Conservation (phyloP, 2,329 filamentous ascomycete species). For the Aspergillus pseudonomiae region DNA sequence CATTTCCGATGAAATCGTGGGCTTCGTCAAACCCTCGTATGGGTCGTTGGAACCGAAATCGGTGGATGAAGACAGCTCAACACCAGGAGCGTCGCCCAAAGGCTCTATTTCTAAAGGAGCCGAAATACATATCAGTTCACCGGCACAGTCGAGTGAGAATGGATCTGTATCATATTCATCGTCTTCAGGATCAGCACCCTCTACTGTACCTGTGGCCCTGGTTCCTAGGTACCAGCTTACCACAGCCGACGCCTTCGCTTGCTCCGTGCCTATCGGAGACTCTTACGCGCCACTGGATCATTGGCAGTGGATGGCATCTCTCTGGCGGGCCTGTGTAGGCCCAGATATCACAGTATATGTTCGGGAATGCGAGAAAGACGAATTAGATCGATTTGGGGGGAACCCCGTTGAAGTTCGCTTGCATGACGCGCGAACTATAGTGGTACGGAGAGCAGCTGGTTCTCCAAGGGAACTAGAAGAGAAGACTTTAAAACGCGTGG, state of each 20-base stretch:
- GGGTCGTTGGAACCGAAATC: conserved; percentile 18
- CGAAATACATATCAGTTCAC: conserved; percentile 34
- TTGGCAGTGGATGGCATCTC: conserved; percentile 95
- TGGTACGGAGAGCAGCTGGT: conserved; percentile 53
- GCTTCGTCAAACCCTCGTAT: conserved; percentile 52
- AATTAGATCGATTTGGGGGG: conserved; percentile 45
- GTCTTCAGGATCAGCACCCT: conserved; percentile 19
- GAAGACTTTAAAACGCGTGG: conserved; percentile 71
- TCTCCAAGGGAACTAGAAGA: conserved; percentile 58
- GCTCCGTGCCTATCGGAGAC: conserved; percentile 73
- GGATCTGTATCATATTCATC: conserved; percentile 28
- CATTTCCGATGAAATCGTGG: conserved; percentile 71
- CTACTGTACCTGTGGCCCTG: conserved; percentile 68
- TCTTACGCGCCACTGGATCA: conserved; percentile 82
- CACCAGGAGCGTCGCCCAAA: conserved; percentile 33
- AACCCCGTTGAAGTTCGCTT: conserved; percentile 59
- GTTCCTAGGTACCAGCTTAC: conserved; percentile 80
- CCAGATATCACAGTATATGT: conserved; percentile 64
- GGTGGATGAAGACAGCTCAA: conserved; percentile 23
- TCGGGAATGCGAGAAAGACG: conserved; percentile 43
- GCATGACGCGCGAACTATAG: conserved; percentile 53
- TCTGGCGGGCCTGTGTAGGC: conserved; percentile 85
- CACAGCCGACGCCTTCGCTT: conserved; percentile 74
- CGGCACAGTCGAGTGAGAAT: conserved; percentile 30
- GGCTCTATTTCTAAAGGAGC: conserved; percentile 36